phyloP scores from a whole-genome alignment of 768 basidiomycete genomes.

The Macrolepiota fuliginosa region DNA sequence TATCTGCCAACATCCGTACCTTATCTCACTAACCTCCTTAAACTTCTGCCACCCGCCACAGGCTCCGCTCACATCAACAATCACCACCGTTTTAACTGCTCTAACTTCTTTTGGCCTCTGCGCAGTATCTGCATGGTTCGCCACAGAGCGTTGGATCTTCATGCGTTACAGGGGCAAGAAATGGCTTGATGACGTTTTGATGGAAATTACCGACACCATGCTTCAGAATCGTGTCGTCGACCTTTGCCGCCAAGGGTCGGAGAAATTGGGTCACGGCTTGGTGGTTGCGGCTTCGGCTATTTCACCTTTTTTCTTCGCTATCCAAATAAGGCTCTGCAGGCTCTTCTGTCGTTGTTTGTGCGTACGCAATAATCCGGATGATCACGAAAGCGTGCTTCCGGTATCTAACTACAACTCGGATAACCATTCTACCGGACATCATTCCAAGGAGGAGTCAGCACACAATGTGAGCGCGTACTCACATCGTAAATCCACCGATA shows the following conservation, averaged over 20 bases:
- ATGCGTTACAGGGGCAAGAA: conserved; percentile 60
- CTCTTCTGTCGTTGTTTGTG: neutral
- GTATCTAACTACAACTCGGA: neutral
- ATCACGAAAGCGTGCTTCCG: neutral
- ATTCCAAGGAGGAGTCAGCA: conserved; percentile 13
- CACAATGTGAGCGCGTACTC: conserved; percentile 8
- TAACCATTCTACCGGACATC: neutral
- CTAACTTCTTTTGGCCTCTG: conserved; percentile 70
- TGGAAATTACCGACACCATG: conserved; percentile 35
- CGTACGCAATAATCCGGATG: neutral
- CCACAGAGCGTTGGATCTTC: conserved; percentile 67
- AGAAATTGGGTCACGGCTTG: conserved; percentile 1
- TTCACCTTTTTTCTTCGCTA: neutral
- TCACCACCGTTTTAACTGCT: conserved; percentile 75
- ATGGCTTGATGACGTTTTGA: conserved; percentile 64
- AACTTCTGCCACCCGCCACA: conserved; percentile 24
- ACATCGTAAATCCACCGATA: conserved; percentile 21
- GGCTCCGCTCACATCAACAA: conserved; percentile 58
- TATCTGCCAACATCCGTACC: neutral
- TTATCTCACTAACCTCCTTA: neutral
- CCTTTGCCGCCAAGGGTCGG: conserved; percentile 5
- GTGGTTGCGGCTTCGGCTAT: neutral
- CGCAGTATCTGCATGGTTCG: conserved; percentile 74
- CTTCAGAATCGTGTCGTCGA: conserved; percentile 10
- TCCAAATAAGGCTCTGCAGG: neutral